phyloP scores from a whole-genome alignment of 176 grass and related monocot genomes.

The Triticum dicoccoides region DNA sequence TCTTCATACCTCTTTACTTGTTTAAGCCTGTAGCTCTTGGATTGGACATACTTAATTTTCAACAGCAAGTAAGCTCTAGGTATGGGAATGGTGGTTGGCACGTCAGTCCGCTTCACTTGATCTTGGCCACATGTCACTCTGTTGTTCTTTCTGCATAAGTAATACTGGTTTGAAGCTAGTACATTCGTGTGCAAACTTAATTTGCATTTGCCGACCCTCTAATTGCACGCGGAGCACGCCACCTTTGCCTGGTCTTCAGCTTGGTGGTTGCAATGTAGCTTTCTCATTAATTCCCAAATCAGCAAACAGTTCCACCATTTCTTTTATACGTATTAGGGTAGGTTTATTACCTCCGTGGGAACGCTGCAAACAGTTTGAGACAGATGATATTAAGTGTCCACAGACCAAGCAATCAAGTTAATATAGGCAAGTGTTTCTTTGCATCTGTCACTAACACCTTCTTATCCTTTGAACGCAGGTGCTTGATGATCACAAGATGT shows the following conservation, averaged over 20 bases:
- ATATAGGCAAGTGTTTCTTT: neutral
- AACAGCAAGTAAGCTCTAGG: neutral
- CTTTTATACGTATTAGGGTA: neutral
- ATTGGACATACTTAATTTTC: conserved; percentile 22
- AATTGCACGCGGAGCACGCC: neutral
- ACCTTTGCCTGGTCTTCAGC: neutral
- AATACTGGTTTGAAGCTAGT: neutral
- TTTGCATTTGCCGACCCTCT: neutral
- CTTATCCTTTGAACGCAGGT: conserved; percentile 34
- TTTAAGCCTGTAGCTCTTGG: conserved; percentile 10
- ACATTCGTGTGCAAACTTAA: neutral
- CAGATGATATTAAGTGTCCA: neutral
- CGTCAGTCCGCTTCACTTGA: conserved; percentile 8
- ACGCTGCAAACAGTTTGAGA: neutral
- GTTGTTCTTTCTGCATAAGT: neutral
- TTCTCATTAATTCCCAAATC: conserved; percentile 15
- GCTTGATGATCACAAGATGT: conserved; percentile 61
- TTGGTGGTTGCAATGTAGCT: conserved; percentile 35
- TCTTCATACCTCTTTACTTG: neutral
- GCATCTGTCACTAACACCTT: neutral
- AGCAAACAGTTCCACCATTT: neutral
- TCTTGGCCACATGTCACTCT: conserved; percentile 18
- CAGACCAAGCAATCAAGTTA: too few species aligned
- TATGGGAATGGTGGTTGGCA: conserved; percentile 26
- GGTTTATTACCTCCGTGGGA: neutral